A percentile compares a stretch with the other conserved stretches of the same genome.
Conservation (phyloP, 371 early-diverging fungal species). For the Mucor lusitanicus region DNA sequence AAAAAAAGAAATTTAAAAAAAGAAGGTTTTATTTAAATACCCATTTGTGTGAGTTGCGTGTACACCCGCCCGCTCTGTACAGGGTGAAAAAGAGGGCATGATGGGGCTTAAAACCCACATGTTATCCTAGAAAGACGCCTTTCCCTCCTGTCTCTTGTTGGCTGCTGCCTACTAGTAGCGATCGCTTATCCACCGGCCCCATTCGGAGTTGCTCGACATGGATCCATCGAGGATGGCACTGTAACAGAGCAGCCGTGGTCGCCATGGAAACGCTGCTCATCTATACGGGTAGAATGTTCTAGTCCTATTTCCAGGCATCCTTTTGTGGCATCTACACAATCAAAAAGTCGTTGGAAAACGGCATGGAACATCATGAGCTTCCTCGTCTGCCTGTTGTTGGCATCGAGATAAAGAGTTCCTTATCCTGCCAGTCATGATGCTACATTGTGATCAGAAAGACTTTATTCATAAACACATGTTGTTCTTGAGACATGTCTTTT, state of each 20-base stretch:
- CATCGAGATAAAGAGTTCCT: background rate
- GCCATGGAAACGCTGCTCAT: background rate
- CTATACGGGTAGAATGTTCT: background rate
- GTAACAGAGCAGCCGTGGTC: background rate
- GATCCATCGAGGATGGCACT: background rate
- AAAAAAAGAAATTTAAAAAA: background rate
- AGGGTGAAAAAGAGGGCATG: background rate
- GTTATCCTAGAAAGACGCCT: background rate
- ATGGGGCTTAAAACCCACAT: constrained; percentile 1
- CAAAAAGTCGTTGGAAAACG: background rate
- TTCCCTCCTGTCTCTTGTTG: background rate
- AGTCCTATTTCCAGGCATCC: background rate
- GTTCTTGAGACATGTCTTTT: background rate
- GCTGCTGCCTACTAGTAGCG: background rate
- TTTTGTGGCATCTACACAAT: background rate
- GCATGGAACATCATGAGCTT: no score
- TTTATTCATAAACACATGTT: background rate
- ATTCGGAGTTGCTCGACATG: background rate
- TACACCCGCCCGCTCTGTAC: background rate
- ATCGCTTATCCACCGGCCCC: background rate
- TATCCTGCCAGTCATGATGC: background rate
- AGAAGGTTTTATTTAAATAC: background rate
- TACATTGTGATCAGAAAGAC: background rate
- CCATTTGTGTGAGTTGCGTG: background rate
- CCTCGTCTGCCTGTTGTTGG: no score